Base-by-base conservation (phyloP, 768 basidiomycete species). In the Suillus placidus region DNA sequence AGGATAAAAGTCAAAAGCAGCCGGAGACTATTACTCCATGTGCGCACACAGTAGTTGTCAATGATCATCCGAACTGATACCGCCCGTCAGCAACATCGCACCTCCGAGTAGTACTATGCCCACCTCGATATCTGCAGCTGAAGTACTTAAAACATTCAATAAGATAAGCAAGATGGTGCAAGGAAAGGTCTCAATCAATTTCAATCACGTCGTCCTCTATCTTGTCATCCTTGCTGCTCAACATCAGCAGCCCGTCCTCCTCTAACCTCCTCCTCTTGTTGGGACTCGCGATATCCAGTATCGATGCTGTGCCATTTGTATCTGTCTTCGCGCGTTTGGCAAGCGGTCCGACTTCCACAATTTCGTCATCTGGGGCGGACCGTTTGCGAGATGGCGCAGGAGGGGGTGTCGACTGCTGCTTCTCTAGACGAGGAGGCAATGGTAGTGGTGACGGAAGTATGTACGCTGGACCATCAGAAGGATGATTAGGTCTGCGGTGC, bases 381-480 rank as follows among this genome's bases (percentile, higher is more conserved):
- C 91, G 87, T 70, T 92, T 92, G 16, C 79, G 78, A 6, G 79
- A 78, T 1, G 84, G 83, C 0, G 83, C 83, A 12, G 81, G 79
- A 0, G 85, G 77, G 6, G 80, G 77, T 0, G 82, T 77, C 0
- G 78, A 67, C 16, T 74, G 78, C 62, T 83, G 84, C 58, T 75
- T 73, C 60, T 77, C 81, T 61, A 61, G 37, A 63, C 74, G 79
- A 0, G 83, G 79, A 0, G 90, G 89, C 47, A 75, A 78, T 3
- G 91, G 92, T 13, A 92, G 72, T 3, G 88, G 86, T 1, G 82
- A 77, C 0, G 92, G 93, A 6, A 94, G 79, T 40, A 94, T 84
- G 69, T 87, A 85, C 0, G 87, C 78, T 1, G 82, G 80, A 0
- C 71, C 84, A 64, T 87, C 83, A 2, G 69, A 55, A 1, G 86